Evolutionary conservation across 768 basidiomycete genomes (phyloP).

Genomic region (Lanmaoa rubissima): DNA sequence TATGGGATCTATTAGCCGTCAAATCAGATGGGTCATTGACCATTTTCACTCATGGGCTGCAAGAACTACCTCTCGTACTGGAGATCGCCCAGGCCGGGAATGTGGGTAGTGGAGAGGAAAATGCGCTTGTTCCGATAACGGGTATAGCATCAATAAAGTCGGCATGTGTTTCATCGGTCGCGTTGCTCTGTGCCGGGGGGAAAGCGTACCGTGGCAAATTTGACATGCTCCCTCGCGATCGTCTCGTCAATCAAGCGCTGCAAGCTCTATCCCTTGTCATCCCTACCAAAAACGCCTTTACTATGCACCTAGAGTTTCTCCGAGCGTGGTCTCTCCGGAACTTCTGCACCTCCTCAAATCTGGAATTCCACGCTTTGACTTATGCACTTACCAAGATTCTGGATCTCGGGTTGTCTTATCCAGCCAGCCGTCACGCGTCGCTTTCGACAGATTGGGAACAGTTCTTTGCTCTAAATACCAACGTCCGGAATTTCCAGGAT

Average conservation of each 20-base stretch:
- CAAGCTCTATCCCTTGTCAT: slow-evolving; percentile 61
- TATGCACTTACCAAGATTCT: slow-evolving; percentile 51
- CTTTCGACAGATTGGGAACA: slow-evolving; percentile 45
- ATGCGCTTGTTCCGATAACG: slow-evolving; percentile 16
- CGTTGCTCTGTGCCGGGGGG: slow-evolving; percentile 53
- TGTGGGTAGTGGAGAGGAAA: not conserved
- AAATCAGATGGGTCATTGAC: slow-evolving; percentile 52
- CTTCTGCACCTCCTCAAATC: slow-evolving; percentile 42
- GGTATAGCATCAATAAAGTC: slow-evolving; percentile 47
- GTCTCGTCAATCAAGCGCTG: slow-evolving; percentile 57
- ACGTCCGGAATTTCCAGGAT: slow-evolving; percentile 50
- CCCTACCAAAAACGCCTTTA: slow-evolving; percentile 53
- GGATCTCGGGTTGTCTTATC: slow-evolving; percentile 33
- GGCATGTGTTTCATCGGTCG: slow-evolving; percentile 49
- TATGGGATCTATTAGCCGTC: slow-evolving; percentile 70
- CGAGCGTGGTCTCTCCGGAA: slow-evolving; percentile 50
- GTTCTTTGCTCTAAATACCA: slow-evolving; percentile 41
- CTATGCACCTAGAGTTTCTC: slow-evolving; percentile 55
- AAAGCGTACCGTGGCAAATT: slow-evolving; percentile 46
- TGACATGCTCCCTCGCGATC: slow-evolving; percentile 54
- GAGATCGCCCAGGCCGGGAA: slow-evolving; percentile 11
- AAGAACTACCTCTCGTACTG: slow-evolving; percentile 41
- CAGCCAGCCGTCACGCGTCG: slow-evolving; percentile 13
- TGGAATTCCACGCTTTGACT: slow-evolving; percentile 58
- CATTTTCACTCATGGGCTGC: slow-evolving; percentile 61